These are phyloP conservation scores for Tetrapisispora phaffii DNA, from an alignment of 805 yeast genomes.

Conservation along the genomic window DNA sequence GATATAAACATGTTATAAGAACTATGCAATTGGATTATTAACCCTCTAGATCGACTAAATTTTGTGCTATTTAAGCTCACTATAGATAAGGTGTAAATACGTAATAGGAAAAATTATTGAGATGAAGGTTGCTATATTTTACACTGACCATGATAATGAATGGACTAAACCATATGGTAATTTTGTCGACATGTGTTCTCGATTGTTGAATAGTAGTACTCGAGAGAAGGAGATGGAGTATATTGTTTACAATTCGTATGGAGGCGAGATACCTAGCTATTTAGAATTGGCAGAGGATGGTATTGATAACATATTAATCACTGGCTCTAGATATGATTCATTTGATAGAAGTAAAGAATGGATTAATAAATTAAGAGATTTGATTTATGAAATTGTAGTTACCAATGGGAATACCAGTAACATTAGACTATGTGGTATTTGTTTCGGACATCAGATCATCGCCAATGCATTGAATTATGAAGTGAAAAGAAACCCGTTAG, in stretches of 20 bases:
- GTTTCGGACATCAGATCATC: conserved; percentile 83
- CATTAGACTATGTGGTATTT: conserved; percentile 46
- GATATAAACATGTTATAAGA: too few relatives aligned
- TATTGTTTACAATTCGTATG: conserved; percentile 11
- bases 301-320: conserved; percentile 33
- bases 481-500: conserved; percentile 47
- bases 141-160: conserved; percentile 18
- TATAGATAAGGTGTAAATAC: background rate
- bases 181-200: conserved; percentile 21
- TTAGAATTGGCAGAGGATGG: conserved; percentile 7
- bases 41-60: too few relatives aligned
- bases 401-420: conserved; percentile 6
- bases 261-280: conserved; percentile 20
- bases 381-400: conserved; percentile 18
- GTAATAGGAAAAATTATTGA: background rate
- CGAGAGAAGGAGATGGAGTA: conserved; percentile 12
- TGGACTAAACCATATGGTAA: conserved; percentile 20
- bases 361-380: conserved; percentile 33
- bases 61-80: too few relatives aligned
- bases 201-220: conserved; percentile 10
- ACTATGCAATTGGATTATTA: too few relatives aligned
- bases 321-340: conserved; percentile 42
- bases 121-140: conserved; percentile 19
- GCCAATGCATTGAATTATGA: conserved; percentile 54
- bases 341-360: conserved; percentile 33